Base-by-base conservation (phyloP, 352 stramenopile genomes). In the Globisporangium splendens region DNA sequence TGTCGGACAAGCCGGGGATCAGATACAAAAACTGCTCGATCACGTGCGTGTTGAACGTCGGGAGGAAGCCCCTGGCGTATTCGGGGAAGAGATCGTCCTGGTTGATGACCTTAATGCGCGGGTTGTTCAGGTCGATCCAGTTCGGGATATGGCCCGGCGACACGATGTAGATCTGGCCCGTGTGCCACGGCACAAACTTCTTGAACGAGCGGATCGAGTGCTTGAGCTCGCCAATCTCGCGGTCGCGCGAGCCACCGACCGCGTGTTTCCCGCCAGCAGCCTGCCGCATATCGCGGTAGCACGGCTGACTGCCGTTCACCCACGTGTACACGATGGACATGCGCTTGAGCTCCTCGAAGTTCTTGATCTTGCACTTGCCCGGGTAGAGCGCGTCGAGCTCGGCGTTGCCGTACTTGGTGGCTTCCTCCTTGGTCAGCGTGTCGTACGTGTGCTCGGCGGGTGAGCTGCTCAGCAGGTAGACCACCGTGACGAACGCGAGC, bases 241-340 rank as follows among this genome's bases (percentile, higher is more conserved):
- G 81, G 69, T 96, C 86, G 12, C 86, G 77, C 10, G 86, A 96
- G 35, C 83, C 83, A 22, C 84, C 84, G 12, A 93, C 62, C 3
- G 83, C 80, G 55, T 87, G 69, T 56, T 89, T 87, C 21, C 83
- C 83, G 33, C 86, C 84, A 17, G 74, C 68, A 48, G 85, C 70
- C 59, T 87, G 70, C 49, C 86, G 80, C 52, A 66, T 56, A 18
- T 89, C 67, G 28, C 81, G 76, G 76, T 96, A 94, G 75, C 86
- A 96, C n/a, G 79, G 83, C 67, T 89, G 70, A 48, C 70, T 91
- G 57, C 84, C 86, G 61, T 96, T 96, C 20, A 94, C 84, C 86
- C 83, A 95, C 73, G 83, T 95, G 77, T 95, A 95, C 46, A 95
- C 86, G 59, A 96, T 93, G 43, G 81, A 89, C 79, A 91, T 89